Evolutionary conservation across 2,329 filamentous ascomycete genomes (phyloP), one percentile per base, ranked within the genome.

Genomic region (Fusarium gaditjirri): DNA sequence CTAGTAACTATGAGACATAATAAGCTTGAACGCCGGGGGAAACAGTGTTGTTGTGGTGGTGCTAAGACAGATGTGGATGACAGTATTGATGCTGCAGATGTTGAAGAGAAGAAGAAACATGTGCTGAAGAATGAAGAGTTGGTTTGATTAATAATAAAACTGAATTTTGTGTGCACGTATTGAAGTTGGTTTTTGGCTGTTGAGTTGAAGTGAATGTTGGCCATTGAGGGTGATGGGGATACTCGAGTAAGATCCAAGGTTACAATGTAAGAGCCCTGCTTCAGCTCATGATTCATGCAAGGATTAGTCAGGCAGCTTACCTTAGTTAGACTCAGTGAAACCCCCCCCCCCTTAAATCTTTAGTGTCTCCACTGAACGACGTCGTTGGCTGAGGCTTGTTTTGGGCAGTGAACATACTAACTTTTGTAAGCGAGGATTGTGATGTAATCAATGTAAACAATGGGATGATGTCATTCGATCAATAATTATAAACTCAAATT

Each of bases 381-480:
- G 65, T 68, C 42, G 55, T 62, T 41, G 63, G 65, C 35, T 47
- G 63, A 55, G 63, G 65, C 65, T 68, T 68, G 61, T 36, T 68
- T 54, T 49, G 38, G 47, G 64, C 56, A 33, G 36, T 68, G 33
- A 49, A 49, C 36, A 33, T 13, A 49, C 47, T 54, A 52, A 38
- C 16, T 25, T 50, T 50, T 14, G 29, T 50, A 25, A 54, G 35
- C 14, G 11, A 33, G n/a, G 41, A 21, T 7, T 46, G 49, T 72
- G 70, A 72, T 70, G 70, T 70, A 72, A 72, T 72, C 35, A 39
- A 42, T 6, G 3, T 35, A 47, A 60, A 25, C 16, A 49, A 25
- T 21, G 29, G 23, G 21, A 54, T 69, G 65, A 68, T 70, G 65
- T 70, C 66, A 69, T 69, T 42, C 35, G 23, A 25, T 25, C 25